Conservation (phyloP, 2,329 filamentous ascomycete genomes). For the Alternaria sp. region DNA sequence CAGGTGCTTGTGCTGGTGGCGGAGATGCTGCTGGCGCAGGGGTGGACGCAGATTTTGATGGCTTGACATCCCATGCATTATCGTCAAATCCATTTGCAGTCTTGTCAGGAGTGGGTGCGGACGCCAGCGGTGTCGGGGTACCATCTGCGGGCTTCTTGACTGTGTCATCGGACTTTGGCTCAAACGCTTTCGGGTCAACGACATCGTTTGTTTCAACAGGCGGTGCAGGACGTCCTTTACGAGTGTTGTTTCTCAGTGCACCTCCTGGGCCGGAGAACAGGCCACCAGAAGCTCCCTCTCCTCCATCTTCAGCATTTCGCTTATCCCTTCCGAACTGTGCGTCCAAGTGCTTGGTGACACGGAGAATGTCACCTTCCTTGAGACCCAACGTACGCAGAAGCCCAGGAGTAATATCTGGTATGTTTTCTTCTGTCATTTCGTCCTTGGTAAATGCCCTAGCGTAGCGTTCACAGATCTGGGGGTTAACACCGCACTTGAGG, state of each 20-base stretch:
- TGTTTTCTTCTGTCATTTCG: slow-evolving; percentile 92
- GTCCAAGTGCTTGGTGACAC: slow-evolving; percentile 90
- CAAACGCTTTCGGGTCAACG: slow-evolving; percentile 87
- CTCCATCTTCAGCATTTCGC: slow-evolving; percentile 66
- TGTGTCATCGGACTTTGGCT: slow-evolving; percentile 62
- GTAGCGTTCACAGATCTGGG: slow-evolving; percentile 93
- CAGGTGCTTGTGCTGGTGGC: slow-evolving; percentile 51
- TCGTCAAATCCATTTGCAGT: slow-evolving; percentile 81
- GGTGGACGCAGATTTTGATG: slow-evolving; percentile 66
- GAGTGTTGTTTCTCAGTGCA: slow-evolving; percentile 88
- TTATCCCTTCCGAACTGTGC: slow-evolving; percentile 74
- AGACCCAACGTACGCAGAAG: slow-evolving; percentile 88
- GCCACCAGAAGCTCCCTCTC: slow-evolving; percentile 69
- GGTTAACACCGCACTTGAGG: slow-evolving; percentile 87
- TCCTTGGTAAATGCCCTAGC: slow-evolving; percentile 87
- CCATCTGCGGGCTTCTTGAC: slow-evolving; percentile 56
- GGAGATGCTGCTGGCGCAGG: slow-evolving; percentile 53
- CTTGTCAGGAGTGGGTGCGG: slow-evolving; percentile 59
- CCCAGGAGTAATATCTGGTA: slow-evolving; percentile 86
- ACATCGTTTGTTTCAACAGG: slow-evolving; percentile 85
- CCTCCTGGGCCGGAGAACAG: slow-evolving; percentile 95
- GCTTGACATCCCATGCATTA: slow-evolving; percentile 96
- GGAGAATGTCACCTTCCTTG: slow-evolving; percentile 94
- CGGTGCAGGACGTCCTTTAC: slow-evolving; percentile 87
- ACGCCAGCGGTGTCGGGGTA: slow-evolving; percentile 59